Percentiles rank a stretch among this genome's conserved stretches.
Evolutionary conservation across 768 basidiomycete genomes (phyloP).

Genomic region (Gloeostereum incarnatum): DNA sequence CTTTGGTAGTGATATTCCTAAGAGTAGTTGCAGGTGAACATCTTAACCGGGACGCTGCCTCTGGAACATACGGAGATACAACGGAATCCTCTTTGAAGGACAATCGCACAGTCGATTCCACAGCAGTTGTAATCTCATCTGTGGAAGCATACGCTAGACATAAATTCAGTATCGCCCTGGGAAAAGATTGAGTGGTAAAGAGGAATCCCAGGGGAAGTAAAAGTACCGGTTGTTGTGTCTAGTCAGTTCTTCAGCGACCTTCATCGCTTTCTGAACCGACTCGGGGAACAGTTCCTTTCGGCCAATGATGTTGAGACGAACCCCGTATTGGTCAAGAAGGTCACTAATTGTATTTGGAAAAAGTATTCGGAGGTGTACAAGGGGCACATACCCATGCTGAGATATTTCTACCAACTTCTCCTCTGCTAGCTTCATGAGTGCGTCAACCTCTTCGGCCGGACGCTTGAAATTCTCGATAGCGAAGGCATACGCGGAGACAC

Average conservation of each 20-base stretch:
- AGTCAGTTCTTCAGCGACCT: conserved; percentile 71
- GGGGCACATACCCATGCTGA: conserved; percentile 57
- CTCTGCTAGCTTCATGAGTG: conserved; percentile 80
- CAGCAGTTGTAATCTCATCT: conserved; percentile 84
- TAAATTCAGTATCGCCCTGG: conserved; percentile 81
- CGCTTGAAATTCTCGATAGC: conserved; percentile 96
- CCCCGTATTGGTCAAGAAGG: conserved; percentile 72
- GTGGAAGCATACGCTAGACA: conserved; percentile 89
- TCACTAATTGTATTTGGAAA: conserved; percentile 19
- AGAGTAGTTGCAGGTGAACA: conserved; percentile 15
- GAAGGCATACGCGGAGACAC: conserved; percentile 96
- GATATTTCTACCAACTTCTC: conserved; percentile 72
- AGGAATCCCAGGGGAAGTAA: not conserved
- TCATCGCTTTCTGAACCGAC: conserved; percentile 59
- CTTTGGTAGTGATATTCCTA: conserved; percentile 47
- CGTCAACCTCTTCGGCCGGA: conserved; percentile 74
- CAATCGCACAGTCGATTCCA: conserved; percentile 42
- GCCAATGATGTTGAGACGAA: conserved; percentile 80
- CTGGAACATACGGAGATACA: not conserved
- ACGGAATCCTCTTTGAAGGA: conserved; percentile 15
- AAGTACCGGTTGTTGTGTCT: conserved; percentile 59
- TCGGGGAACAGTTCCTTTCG: conserved; percentile 65
- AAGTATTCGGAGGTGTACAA: not conserved
- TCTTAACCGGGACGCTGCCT: not conserved
- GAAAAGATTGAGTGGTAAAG: conserved; percentile 2